Evolutionary conservation across 176 grass and related monocot species (phyloP), one percentile per base, ranked within the genome.

Genomic region (Chrysopogon serrulatus): DNA sequence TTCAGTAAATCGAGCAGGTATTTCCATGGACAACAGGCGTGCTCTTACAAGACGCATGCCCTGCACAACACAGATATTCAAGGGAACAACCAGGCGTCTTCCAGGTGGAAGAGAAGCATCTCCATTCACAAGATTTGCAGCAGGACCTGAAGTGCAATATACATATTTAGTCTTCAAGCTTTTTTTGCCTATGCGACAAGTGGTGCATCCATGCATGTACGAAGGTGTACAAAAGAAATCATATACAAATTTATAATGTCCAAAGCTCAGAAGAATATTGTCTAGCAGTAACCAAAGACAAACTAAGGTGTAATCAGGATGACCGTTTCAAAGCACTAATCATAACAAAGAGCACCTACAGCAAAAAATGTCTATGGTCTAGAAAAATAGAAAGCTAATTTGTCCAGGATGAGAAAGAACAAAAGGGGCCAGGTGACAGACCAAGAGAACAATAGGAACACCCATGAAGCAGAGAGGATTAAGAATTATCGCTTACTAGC

Each of bases 11-110:
- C 79, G 86, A 56, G 91, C 91, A 87, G 96, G 96, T 88, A 96
- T 87, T 88, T 99, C 93, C 96, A 99, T 99, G 35, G 96, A 96
- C 19, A 99, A 84, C 54, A 96, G 83, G 15, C 96, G 96, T 65
- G 93, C 93, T 70, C 90, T 89, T 68, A 94, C 91, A 83, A 99
- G 94, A 24, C 91, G 91, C 82, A 99, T 78, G 60, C 96, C 96
- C 80, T 94, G 96, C 83, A 92, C 76, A 75, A 94, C 96, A 63
- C 93, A 99, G 19, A 96, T 92, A 85, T 99, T 96, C 57, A 99
- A 78, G 24, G 96, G 93, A 77, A 99, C 93, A 84, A 86, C 89
- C 66, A 99, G 77, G 36, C 82, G 90, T 49, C 96, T 91, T 56
- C 96, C 96, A 83, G 96, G 96, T 78, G 93, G 96, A 66, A 96